These are phyloP conservation scores for Aspergillus carlsbadensis DNA, from an alignment of 495 filamentous ascomycete genomes.

Conservation along the genomic window DNA sequence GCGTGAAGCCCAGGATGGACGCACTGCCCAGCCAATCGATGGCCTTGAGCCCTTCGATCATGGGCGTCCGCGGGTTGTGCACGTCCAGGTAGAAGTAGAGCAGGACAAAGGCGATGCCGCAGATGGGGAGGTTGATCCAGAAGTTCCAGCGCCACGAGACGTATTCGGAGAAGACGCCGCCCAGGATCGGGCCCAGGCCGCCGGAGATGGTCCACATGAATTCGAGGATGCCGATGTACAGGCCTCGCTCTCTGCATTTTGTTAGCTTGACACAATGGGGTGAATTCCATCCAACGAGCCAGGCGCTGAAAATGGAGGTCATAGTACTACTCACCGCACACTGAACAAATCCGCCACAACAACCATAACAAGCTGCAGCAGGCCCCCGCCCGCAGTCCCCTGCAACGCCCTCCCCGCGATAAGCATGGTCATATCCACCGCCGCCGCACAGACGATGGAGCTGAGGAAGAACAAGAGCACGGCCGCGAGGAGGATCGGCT, in stretches of 20 bases:
- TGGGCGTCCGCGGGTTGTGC: constrained; percentile 33
- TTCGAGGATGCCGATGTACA: constrained; percentile 61
- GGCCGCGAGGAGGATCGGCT: constrained; percentile 69
- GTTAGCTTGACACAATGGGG: constrained; percentile 62
- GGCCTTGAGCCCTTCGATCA: constrained; percentile 61
- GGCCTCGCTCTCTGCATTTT: constrained; percentile 37
- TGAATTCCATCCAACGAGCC: too few relatives aligned
- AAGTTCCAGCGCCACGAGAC: constrained; percentile 35
- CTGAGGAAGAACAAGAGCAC: constrained; percentile 74
- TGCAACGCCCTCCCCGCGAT: constrained; percentile 74
- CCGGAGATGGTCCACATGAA: constrained; percentile 72
- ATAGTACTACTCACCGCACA: constrained; percentile 53
- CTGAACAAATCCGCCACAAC: too few relatives aligned
- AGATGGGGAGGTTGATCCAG: constrained; percentile 58
- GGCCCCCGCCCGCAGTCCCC: constrained; percentile 75
- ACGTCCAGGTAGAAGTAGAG: neutral
- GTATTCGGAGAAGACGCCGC: constrained; percentile 62
- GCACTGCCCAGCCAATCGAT: constrained; percentile 68
- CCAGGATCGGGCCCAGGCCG: constrained; percentile 69
- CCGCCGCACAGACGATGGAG: constrained; percentile 65
- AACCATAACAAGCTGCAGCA: constrained; percentile 75
- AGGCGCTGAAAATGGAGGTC: too few relatives aligned
- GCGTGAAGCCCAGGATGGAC: constrained; percentile 58
- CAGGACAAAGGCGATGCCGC: constrained; percentile 59
- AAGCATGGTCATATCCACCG: constrained; percentile 65